These are phyloP conservation scores for Gamsiella multidivaricata DNA, from an alignment of 192 early-diverging fungal species.

Conservation along the genomic window DNA sequence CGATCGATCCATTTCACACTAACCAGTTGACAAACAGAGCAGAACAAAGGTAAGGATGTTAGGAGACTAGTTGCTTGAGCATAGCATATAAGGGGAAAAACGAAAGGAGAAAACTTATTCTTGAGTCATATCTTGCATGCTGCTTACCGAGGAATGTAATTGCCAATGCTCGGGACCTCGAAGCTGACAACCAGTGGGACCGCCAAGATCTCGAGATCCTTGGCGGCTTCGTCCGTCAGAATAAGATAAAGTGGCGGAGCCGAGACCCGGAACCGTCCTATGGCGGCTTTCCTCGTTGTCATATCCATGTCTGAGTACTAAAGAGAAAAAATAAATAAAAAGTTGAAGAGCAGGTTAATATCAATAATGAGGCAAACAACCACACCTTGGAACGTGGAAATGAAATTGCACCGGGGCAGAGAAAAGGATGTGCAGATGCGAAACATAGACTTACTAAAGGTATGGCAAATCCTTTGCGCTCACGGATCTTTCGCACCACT, in stretches of 20 bases:
- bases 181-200: slow-evolving; percentile 50
- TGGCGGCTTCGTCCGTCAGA: slow-evolving; percentile 26
- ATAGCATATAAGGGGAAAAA: too few species aligned
- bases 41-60: too few species aligned
- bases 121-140: too few species aligned
- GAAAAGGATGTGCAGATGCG: too few species aligned
- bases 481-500: slow-evolving; percentile 42
- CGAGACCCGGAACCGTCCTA: slow-evolving; percentile 22
- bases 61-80: too few species aligned
- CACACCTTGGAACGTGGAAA: neutral
- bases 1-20: slow-evolving; percentile 55
- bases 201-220: slow-evolving; percentile 22
- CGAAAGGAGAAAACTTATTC: neutral
- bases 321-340: neutral
- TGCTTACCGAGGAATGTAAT: slow-evolving; percentile 51
- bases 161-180: slow-evolving; percentile 32
- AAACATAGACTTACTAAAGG: slow-evolving; percentile 28
- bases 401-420: too few species aligned
- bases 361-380: too few species aligned
- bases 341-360: neutral
- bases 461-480: slow-evolving; percentile 37
- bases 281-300: slow-evolving; percentile 10
- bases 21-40: neutral
- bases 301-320: slow-evolving; percentile 54
- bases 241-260: slow-evolving; percentile 22